Evolutionary conservation across 2,329 filamentous ascomycete genomes (phyloP), one percentile per base, ranked within the genome.

Genomic region (Ophiostoma perfectum): DNA sequence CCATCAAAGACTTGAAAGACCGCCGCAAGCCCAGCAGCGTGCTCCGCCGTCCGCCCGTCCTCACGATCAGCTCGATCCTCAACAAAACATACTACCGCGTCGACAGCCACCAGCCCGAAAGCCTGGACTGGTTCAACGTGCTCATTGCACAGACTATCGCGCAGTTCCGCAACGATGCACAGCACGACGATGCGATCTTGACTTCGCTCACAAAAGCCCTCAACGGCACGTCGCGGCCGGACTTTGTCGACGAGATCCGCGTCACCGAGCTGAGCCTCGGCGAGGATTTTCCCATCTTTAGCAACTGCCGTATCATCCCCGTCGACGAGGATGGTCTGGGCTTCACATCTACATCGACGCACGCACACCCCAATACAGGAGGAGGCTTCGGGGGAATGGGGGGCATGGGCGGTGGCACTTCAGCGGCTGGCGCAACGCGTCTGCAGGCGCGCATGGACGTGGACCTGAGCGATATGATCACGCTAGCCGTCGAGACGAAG

Each of bases 71-170:
- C 66, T 96, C 93, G 9, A 97, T 99, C 70, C 84, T 99, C 39
- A 90, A 89, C 74, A 99, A 99, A 81, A 98, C 95, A 36, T 99
- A 97, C 78, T 99, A 99, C 81, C 97, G 96, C 76, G 92, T 95
- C 60, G 86, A 96, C 74, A 93, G 92, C 70, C 95, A 99, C 78
- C 95, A 98, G 78, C 95, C 95, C 0, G 95, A 99, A 78, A 96
- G 91, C 69, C 80, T 99, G 70, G 95, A 99, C 78, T 99, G 95
- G 95, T 98, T 99, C 84, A 99, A 99, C 76, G 95, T 99, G 39
- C 83, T 99, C 68, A 89, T 98, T 66, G 95, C 93, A 2, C 95
- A 99, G 79, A 97, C 95, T 0, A 96, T 99, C 72, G 94, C 95
- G 0, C 95, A 99, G 78, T 91, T 98, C 74, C 86, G 95, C 70